These are phyloP conservation scores for Emergomyces pasteurianus DNA, from an alignment of 2,329 filamentous ascomycete genomes.

Conservation along the genomic window DNA sequence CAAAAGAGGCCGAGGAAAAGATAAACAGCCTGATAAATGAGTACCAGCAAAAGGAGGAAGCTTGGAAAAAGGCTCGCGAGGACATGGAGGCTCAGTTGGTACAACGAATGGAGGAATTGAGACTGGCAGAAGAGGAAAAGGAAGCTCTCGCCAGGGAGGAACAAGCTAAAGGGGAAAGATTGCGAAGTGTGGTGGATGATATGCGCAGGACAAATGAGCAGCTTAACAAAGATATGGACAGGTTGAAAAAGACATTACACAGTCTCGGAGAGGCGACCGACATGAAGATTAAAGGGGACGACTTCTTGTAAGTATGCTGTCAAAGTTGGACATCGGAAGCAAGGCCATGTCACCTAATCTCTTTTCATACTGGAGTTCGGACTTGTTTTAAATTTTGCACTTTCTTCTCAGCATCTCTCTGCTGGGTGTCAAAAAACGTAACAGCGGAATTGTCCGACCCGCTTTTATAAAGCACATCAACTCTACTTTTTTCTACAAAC, in stretches of 20 bases:
- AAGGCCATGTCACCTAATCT: constrained; percentile 6
- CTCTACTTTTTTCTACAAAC: constrained; percentile 21
- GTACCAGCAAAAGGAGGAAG: constrained; percentile 21
- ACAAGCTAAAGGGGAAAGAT: constrained; percentile 34
- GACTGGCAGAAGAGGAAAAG: constrained; percentile 26
- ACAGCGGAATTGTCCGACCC: constrained; percentile 1
- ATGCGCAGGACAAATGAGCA: constrained; percentile 39
- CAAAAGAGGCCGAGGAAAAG: constrained; percentile 16
- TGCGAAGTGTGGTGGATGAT: constrained; percentile 30
- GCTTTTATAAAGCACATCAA: background rate
- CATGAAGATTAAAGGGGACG: constrained; percentile 37
- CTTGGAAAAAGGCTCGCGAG: constrained; percentile 23
- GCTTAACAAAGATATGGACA: constrained; percentile 40
- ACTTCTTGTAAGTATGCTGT: constrained; percentile 37
- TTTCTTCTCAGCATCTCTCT: constrained; percentile 1
- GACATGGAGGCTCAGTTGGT: constrained; percentile 25
- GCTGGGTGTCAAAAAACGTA: background rate
- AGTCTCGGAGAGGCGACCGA: constrained; percentile 40
- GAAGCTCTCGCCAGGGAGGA: constrained; percentile 25
- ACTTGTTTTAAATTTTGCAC: constrained; percentile 7
- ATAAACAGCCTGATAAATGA: constrained; percentile 17
- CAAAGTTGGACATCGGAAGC: background rate
- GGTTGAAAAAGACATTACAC: constrained; percentile 39
- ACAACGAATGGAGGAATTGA: constrained; percentile 33
- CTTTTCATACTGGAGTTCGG: constrained; percentile 8